These are phyloP conservation scores for Apiospora saccharicola DNA, from an alignment of 2,329 filamentous ascomycete species.

Conservation along the genomic window DNA sequence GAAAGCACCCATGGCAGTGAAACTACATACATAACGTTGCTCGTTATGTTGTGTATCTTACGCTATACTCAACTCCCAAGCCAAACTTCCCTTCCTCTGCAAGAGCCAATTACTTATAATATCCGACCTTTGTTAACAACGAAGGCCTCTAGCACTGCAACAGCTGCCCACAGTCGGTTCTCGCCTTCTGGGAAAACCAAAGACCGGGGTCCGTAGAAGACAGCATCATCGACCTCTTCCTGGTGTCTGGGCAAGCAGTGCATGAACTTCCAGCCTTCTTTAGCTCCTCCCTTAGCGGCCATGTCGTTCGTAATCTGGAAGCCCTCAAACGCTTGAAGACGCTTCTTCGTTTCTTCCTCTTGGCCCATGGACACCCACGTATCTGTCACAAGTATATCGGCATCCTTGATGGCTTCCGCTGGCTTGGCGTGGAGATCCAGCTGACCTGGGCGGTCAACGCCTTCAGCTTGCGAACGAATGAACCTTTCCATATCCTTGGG, in stretches of 20 bases:
- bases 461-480: slow-evolving; percentile 69
- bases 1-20: background rate
- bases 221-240: slow-evolving; percentile 93
- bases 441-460: slow-evolving; percentile 66
- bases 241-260: slow-evolving; percentile 92
- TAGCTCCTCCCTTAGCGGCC: slow-evolving; percentile 84
- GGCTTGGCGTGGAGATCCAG: slow-evolving; percentile 80
- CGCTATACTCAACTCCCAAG: background rate
- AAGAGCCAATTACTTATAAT: slow-evolving; percentile 35
- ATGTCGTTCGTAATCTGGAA: slow-evolving; percentile 92
- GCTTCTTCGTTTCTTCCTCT: slow-evolving; percentile 81
- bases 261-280: slow-evolving; percentile 95
- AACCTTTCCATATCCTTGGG: slow-evolving; percentile 75
- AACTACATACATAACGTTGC: too few species aligned
- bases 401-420: slow-evolving; percentile 83
- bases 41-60: background rate
- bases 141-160: slow-evolving; percentile 85
- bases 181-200: slow-evolving; percentile 94
- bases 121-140: slow-evolving; percentile 94
- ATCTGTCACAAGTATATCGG: slow-evolving; percentile 92
- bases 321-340: slow-evolving; percentile 82
- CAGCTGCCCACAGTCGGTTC: slow-evolving; percentile 91
- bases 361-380: slow-evolving; percentile 99
- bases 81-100: background rate
- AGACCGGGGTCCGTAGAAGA: slow-evolving; percentile 87